Percentiles rank a stretch among this genome's conserved stretches.
Evolutionary conservation across 306 rosid species (phyloP).

Genomic region (Chamaecrista fasciculata): DNA sequence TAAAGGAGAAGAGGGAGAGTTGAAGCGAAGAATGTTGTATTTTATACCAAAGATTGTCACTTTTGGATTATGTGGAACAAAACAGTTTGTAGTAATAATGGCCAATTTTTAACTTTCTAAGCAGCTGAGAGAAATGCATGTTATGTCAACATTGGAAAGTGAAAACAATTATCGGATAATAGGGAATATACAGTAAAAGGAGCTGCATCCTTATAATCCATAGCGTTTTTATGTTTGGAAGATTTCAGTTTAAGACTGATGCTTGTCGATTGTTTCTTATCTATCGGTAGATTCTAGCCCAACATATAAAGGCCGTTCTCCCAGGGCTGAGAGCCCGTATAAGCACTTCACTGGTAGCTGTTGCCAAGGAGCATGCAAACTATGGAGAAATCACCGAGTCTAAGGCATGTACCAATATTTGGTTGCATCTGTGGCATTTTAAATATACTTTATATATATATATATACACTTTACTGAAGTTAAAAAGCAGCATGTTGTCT

Average conservation of each 20-base stretch:
- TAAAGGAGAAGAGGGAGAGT: constrained; percentile 10
- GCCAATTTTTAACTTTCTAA: constrained; percentile 2
- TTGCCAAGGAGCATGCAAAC: constrained; percentile 95
- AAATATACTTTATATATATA: constrained; percentile 5
- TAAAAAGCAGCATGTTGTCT: constrained; percentile 16
- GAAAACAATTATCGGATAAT: constrained; percentile 11
- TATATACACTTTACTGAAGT: not conserved
- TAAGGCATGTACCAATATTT: constrained; percentile 52
- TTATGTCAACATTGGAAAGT: constrained; percentile 17
- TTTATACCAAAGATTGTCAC: not conserved
- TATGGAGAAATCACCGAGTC: constrained; percentile 95
- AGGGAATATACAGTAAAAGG: constrained; percentile 1
- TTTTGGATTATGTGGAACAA: not conserved
- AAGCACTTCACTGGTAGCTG: constrained; percentile 72
- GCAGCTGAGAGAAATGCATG: constrained; percentile 20
- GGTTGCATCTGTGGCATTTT: constrained; percentile 3
- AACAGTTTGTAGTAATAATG: constrained; percentile 8
- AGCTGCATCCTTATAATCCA: constrained; percentile 4
- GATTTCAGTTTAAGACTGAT: constrained; percentile 20
- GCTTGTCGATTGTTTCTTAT: constrained; percentile 23
- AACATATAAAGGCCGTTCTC: constrained; percentile 80
- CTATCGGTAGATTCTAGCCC: constrained; percentile 75
- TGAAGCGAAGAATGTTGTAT: constrained; percentile 1
- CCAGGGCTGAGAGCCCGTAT: constrained; percentile 93
- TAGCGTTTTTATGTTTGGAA: not conserved